Base-by-base conservation (phyloP, 1,284 basidiomycete genomes). In the Hymenochaete sp. region DNA sequence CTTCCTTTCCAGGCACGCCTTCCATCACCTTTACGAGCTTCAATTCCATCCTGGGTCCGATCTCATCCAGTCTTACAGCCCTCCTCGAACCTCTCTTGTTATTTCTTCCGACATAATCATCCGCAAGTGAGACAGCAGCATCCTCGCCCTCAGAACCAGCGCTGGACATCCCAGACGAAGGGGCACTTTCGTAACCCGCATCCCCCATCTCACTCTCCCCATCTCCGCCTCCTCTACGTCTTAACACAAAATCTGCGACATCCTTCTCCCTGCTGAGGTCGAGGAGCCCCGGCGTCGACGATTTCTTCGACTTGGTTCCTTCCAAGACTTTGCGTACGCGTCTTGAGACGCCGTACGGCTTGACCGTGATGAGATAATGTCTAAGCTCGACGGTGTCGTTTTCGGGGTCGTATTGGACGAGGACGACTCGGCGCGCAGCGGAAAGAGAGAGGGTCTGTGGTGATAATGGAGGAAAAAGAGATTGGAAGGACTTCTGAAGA, bases 11-110 rank as follows among this genome's bases (percentile, higher is more conserved):
- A 3, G 91, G 89, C 6, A 90, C 69, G n/a, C 93, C 93, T 63
- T 97, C 93, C 14, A 83, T 79, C 52, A 99, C 90, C 71, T 99
- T 99, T 59, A 98, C 79, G 52, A 98, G 70, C 55, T 77, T 76
- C 54, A 98, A 67, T 64, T 98, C 96, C 79, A 98, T 83, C 55
- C 96, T 72, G 22, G 96, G 96, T 0, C 96, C 96, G 42, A 98
- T 81, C 66, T 99, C 96, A 46, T 93, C 85, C 47, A 99, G 68
- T 50, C 82, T 74, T 1, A 99, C 89, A 2, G 96, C 95, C 52
- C 92, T 79, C 65, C 88, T 82, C 59, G 87, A 79, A 1, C 92
- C 93, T 62, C 84, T 89, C 59, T 82, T 82, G 62, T 97, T 97
- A 51, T 93, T 95, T 58, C 93, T 69, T 14, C 96, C 96, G 21